Percentiles rank a stretch among this genome's conserved stretches.
Conservation (phyloP, 768 basidiomycete species). For the Dentipellis sp. region DNA sequence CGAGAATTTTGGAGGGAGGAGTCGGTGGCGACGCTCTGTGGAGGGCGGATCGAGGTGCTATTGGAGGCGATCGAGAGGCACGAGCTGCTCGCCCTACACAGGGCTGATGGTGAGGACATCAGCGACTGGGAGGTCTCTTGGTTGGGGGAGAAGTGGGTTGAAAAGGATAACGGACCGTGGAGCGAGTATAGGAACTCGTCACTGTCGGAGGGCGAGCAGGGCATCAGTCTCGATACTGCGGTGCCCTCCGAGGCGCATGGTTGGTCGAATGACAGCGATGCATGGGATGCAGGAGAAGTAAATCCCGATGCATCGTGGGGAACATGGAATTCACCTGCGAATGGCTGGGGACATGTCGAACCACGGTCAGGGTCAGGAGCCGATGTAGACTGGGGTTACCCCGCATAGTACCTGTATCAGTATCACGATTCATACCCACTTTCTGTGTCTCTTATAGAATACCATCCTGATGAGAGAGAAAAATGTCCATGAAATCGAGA, state of each 20-base stretch:
- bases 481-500: background rate
- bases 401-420: background rate
- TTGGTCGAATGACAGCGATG: too few relatives aligned
- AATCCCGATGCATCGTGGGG: too few relatives aligned
- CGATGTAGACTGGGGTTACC: background rate
- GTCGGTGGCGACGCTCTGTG: conserved; percentile 39
- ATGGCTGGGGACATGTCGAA: too few relatives aligned
- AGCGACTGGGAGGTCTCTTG: conserved; percentile 17
- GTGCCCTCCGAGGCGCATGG: too few relatives aligned
- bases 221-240: too few relatives aligned
- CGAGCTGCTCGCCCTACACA: background rate
- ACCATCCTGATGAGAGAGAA: background rate
- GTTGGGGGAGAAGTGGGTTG: conserved; percentile 11
- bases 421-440: background rate
- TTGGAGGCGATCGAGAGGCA: conserved; percentile 34
- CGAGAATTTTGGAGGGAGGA: conserved; percentile 36
- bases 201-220: too few relatives aligned
- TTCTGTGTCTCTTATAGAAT: too few relatives aligned
- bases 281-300: too few relatives aligned
- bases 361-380: too few relatives aligned
- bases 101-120: conserved; percentile 9
- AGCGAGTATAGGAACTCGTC: background rate
- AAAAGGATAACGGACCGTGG: background rate
- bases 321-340: too few relatives aligned
- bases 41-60: conserved; percentile 53